Evolutionary conservation across 768 basidiomycete species (phyloP).

Genomic region (Phanerochaete sordida): DNA sequence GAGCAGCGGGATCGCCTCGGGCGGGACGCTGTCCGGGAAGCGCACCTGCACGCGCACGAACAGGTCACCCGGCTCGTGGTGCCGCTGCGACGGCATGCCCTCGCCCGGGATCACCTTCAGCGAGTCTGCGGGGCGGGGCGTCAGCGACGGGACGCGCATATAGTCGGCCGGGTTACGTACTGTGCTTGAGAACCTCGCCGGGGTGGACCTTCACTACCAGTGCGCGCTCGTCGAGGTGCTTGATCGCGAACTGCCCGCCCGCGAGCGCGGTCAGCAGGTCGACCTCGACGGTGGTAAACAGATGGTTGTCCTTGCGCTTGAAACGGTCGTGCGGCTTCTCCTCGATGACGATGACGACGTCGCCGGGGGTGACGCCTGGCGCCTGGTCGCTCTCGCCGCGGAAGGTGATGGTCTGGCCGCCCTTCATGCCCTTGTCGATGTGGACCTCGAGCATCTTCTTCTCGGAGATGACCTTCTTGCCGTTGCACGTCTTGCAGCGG

Average conservation of each 20-base stretch:
- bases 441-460: conserved; percentile 97
- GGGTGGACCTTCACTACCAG: conserved; percentile 80
- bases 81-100: conserved; percentile 98
- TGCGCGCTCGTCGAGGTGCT: conserved; percentile 91
- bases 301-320: conserved; percentile 85
- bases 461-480: conserved; percentile 91
- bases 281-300: conserved; percentile 80
- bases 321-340: conserved; percentile 90
- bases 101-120: conserved; percentile 90
- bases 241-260: conserved; percentile 87
- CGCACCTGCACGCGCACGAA: conserved; percentile 82
- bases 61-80: conserved; percentile 95
- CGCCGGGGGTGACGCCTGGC: conserved; percentile 85
- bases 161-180: conserved; percentile 42
- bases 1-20: conserved; percentile 64
- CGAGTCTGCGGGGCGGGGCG: conserved; percentile 53
- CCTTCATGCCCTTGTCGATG: conserved; percentile 98
- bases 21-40: conserved; percentile 83
- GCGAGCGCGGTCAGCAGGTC: conserved; percentile 92
- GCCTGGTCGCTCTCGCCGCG: conserved; percentile 90
- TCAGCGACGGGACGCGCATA: background rate
- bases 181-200: conserved; percentile 91
- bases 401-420: conserved; percentile 87
- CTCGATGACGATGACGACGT: conserved; percentile 91
- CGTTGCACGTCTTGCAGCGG: conserved; percentile 88